Percentiles rank a stretch among this genome's conserved stretches.
Conservation (phyloP, 108 stramenopile species). For the Aurantiochytrium sp. region DNA sequence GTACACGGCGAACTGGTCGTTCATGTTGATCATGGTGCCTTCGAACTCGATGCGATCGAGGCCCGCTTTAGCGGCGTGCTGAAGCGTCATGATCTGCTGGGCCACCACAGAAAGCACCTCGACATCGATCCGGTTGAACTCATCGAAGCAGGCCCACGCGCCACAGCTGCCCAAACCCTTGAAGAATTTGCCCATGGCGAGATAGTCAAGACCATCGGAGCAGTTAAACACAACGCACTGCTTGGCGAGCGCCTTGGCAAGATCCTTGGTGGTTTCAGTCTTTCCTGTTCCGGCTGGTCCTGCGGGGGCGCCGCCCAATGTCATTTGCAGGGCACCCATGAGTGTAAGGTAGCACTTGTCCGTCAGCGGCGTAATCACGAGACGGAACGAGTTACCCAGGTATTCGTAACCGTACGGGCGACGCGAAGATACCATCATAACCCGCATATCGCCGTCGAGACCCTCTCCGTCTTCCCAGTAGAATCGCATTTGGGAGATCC, state of each 20-base stretch:
- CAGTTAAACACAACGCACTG: conserved; percentile 67
- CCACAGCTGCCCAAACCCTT: conserved; percentile 59
- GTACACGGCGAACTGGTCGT: conserved; percentile 48
- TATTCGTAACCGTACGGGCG: conserved; percentile 64
- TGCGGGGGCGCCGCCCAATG: conserved; percentile 57
- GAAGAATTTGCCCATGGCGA: conserved; percentile 67
- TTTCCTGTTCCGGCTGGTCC: conserved; percentile 64
- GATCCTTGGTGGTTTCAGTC: conserved; percentile 60
- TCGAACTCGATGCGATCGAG: conserved; percentile 36
- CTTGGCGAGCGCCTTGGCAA: conserved; percentile 56
- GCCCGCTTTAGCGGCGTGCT: conserved; percentile 37
- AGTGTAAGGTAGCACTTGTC: conserved; percentile 64
- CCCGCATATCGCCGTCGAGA: conserved; percentile 37
- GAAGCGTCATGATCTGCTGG: conserved; percentile 61
- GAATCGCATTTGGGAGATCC: conserved; percentile 53
- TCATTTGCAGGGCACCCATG: conserved; percentile 64
- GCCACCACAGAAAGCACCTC: conserved; percentile 64
- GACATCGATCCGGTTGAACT: conserved; percentile 68
- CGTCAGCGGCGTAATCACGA: conserved; percentile 61
- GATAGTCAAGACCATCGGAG: conserved; percentile 62
- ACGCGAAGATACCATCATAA: conserved; percentile 51
- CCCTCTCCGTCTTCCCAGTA: conserved; percentile 49
- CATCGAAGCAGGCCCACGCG: conserved; percentile 69
- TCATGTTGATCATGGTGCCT: conserved; percentile 43
- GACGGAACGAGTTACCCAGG: conserved; percentile 55